Conservation (phyloP, 345 rosid genomes). For the Cardamine chenopodiifolia region DNA sequence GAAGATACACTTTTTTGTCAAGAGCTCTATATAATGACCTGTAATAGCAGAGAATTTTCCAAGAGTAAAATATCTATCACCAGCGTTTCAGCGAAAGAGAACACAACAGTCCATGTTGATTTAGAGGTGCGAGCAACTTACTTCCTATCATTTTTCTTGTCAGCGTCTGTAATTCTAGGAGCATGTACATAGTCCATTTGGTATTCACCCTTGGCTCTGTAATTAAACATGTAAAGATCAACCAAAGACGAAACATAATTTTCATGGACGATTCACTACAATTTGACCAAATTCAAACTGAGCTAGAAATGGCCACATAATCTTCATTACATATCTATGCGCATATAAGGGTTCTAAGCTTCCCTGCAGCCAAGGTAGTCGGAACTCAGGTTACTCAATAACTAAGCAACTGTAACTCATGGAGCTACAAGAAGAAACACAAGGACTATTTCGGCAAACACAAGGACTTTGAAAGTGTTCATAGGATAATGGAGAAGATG, state of each 20-base stretch:
- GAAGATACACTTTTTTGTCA: conserved; percentile 83
- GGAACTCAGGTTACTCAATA: neutral
- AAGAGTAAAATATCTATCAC: neutral
- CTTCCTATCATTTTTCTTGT: conserved; percentile 82
- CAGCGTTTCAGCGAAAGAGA: conserved; percentile 3
- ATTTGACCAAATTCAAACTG: neutral
- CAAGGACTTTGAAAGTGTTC: conserved; percentile 47
- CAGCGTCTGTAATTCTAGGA: conserved; percentile 89
- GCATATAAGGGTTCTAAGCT: neutral
- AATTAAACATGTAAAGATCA: conserved; percentile 34
- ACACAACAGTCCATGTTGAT: neutral
- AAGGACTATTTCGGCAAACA: conserved; percentile 49
- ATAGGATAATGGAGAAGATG: conserved; percentile 54
- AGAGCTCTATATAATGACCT: conserved; percentile 84
- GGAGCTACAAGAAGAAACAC: no score
- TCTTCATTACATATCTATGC: neutral
- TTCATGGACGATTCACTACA: conserved; percentile 6
- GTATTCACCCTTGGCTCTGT: conserved; percentile 89
- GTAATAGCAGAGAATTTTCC: neutral
- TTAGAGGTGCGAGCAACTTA: conserved; percentile 42
- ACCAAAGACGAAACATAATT: neutral
- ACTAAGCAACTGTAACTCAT: no score
- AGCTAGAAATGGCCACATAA: neutral
- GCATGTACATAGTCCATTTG: conserved; percentile 93
- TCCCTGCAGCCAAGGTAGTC: neutral